Base-by-base conservation (phyloP, 2,329 filamentous ascomycete species). In the Eutypella sp. region DNA sequence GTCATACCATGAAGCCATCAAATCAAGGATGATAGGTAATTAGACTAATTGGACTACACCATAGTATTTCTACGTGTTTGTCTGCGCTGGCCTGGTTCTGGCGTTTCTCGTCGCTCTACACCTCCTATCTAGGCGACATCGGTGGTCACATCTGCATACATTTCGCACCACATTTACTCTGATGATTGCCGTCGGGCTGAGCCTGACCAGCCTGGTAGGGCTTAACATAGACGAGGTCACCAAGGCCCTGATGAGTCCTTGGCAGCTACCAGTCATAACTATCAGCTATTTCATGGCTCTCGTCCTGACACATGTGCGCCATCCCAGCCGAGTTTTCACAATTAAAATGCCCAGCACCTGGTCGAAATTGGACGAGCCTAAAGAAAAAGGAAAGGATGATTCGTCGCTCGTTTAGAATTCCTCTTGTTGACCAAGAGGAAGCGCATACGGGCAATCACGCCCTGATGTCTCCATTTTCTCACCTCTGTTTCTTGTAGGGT, bases 181-280 rank as follows among this genome's bases (percentile, higher is more conserved):
- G 15, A 34, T 34, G 25, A 10, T 42, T 11, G 24, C 25, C 40
- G 8, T 42, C 8, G 24, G 23, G 7, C 40, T 42, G 16, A 22
- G 25, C 40, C 24, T 42, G 5, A 27, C 33, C 25, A 42, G 25
- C n/a, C 24, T 42, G 15, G 24, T 42, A 4, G 23, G n/a, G 9
- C 24, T 34, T 13, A 42, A 19, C 40, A 31, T 33, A 7, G n/a
- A 31, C n/a, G 18, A 10, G n/a, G 9, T 33, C 29, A 42, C 29
- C 7, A 23, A 11, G n/a, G 23, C n/a, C 20, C 15, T 42, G 19
- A 34, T 31, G 24, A n/a, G 16, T 6, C 40, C 40, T 3, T 42
- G 40, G 40, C 24, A 31, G 40, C 40, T 42, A 20, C 40, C 40
- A 9, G 27, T 34, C 40, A 42, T 42, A 24, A 19, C 40, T 8